phyloP scores from a whole-genome alignment of 179 eudicot genomes.

The Monotropa hypopitys region DNA sequence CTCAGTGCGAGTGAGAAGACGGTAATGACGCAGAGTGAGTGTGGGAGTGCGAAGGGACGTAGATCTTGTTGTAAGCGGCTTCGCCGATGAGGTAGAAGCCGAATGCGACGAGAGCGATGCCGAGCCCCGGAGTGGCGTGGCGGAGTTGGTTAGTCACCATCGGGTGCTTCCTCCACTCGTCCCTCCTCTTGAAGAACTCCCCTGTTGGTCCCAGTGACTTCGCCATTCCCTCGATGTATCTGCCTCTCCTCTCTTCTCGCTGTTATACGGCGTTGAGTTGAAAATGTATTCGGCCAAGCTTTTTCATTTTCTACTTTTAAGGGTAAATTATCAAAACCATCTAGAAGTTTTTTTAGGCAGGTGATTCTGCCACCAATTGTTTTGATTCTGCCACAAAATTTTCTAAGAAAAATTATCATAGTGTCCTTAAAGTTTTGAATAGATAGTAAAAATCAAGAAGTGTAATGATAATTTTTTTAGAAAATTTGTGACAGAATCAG shows the following conservation, averaged over 20 bases:
- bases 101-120: conserved; percentile 72
- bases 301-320: too few species aligned
- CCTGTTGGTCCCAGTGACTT: conserved; percentile 75
- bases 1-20: conserved; percentile 19
- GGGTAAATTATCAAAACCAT: too few species aligned
- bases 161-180: conserved; percentile 93
- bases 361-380: too few species aligned
- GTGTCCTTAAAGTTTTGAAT: too few species aligned
- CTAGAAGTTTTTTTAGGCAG: too few species aligned
- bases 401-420: too few species aligned
- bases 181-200: conserved; percentile 91
- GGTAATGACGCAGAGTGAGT: conserved; percentile 11
- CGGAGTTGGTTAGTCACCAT: conserved; percentile 72
- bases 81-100: conserved; percentile 70
- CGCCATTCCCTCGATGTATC: conserved; percentile 24
- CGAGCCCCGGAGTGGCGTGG: conserved; percentile 78
- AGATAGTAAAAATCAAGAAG: too few species aligned
- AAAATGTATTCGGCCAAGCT: too few species aligned
- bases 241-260: conserved; percentile 5
- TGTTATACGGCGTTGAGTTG: neutral
- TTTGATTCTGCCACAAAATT: too few species aligned
- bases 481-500: too few species aligned
- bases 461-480: too few species aligned
- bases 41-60: conserved; percentile 28
- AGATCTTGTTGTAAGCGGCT: conserved; percentile 46